phyloP scores from a whole-genome alignment of 139 green algal genomes.

The Picochlorum costavermella region DNA sequence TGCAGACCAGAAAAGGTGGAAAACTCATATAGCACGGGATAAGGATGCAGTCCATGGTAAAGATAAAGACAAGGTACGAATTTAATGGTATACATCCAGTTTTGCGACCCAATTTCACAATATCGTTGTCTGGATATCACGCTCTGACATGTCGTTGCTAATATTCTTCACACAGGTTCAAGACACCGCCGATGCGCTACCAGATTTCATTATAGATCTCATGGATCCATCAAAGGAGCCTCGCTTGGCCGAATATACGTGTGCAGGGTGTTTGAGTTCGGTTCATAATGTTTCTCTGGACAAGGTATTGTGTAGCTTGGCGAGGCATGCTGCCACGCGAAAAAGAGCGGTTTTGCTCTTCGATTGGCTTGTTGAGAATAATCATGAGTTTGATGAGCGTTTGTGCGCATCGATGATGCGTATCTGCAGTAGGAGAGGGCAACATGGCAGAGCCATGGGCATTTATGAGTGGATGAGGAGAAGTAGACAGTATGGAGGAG shows the following conservation, averaged over 20 bases:
- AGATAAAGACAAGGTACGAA: too few relatives aligned
- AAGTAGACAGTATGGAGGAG: conserved; percentile 41
- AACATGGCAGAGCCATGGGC: conserved; percentile 49
- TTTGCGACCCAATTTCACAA: too few relatives aligned
- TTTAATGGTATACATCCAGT: too few relatives aligned
- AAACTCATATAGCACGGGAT: neutral
- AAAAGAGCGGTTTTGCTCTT: conserved; percentile 56
- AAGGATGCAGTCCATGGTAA: too few relatives aligned
- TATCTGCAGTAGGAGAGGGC: conserved; percentile 64
- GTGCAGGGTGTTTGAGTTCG: neutral
- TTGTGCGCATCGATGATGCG: conserved; percentile 81
- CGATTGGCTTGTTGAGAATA: conserved; percentile 60
- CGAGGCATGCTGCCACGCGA: conserved; percentile 66
- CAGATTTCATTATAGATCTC: too few relatives aligned
- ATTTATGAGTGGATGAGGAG: conserved; percentile 84
- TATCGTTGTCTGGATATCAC: too few relatives aligned
- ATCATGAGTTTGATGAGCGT: conserved; percentile 63
- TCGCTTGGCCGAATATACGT: too few relatives aligned
- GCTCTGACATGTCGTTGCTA: too few relatives aligned
- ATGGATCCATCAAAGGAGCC: too few relatives aligned
- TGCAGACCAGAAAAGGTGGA: neutral
- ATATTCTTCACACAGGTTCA: too few relatives aligned
- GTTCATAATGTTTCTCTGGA: conserved; percentile 74
- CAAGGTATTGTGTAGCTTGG: conserved; percentile 65
- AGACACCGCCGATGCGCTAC: too few relatives aligned